Conservation (phyloP, 257 asterid genomes). For the Jacaranda mimosifolia region DNA sequence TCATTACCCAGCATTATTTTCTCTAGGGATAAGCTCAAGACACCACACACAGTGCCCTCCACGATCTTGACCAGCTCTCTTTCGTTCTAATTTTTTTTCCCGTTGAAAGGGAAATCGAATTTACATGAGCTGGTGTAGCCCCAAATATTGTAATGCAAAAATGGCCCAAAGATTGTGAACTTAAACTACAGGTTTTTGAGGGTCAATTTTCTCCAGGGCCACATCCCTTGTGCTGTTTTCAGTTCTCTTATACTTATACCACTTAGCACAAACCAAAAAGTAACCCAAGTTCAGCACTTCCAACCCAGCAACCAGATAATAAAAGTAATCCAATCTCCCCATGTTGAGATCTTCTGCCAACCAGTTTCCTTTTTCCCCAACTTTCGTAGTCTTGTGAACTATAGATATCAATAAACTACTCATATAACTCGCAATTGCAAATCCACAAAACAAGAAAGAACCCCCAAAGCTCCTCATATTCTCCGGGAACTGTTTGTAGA, state of each 20-base stretch:
- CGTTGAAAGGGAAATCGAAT: too few species aligned
- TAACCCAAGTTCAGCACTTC: slow-evolving; percentile 50
- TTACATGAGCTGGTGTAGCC: too few species aligned
- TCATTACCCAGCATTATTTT: too few species aligned
- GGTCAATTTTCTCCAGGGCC: slow-evolving; percentile 47
- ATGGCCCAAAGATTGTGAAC: not conserved
- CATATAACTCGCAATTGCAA: slow-evolving; percentile 48
- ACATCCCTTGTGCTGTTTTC: slow-evolving; percentile 31
- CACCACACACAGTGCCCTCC: too few species aligned
- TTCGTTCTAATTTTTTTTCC: too few species aligned
- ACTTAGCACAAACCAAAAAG: slow-evolving; percentile 48
- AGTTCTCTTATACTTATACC: slow-evolving; percentile 50
- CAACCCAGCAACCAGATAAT: slow-evolving; percentile 53
- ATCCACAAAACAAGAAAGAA: slow-evolving; percentile 45
- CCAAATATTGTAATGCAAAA: too few species aligned
- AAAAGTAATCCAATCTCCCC: slow-evolving; percentile 60
- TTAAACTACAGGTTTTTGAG: slow-evolving; percentile 33
- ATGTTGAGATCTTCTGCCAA: slow-evolving; percentile 54
- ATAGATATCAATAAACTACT: slow-evolving; percentile 48
- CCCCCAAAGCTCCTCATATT: slow-evolving; percentile 62
- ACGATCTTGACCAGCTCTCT: too few species aligned
- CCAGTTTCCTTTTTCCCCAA: slow-evolving; percentile 42
- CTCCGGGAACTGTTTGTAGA: slow-evolving; percentile 64
- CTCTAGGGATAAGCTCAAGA: too few species aligned
- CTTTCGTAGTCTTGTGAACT: slow-evolving; percentile 37